Base-by-base conservation (phyloP, 2,329 filamentous ascomycete genomes). In the Aspergillus flavus region DNA sequence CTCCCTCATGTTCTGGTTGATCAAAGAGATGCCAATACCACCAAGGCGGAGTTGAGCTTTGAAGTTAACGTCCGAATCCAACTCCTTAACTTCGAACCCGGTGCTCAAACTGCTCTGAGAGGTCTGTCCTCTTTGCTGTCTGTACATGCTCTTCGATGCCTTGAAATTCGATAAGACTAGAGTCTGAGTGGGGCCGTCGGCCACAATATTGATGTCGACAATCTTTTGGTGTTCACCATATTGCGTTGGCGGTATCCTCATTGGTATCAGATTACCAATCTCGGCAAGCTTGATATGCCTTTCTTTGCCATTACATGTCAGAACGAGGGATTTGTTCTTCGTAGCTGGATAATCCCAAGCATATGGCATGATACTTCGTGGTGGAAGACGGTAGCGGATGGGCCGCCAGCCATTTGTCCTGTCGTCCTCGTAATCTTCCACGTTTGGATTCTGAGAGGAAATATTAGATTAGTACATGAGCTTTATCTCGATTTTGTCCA, bases 291-390 rank as follows among this genome's bases (percentile, higher is more conserved):
- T 97, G 75, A 99, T 91, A 73, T 97, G 93, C 34, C 95, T 86
- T 75, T 97, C 93, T 73, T 90, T 92, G 65, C 89, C 89, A 72
- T 90, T 88, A 9, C 90, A 90, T 59, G 84, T 89, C 73, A 99
- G 88, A 57, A 98, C 88, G 45, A 99, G 87, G 75, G 97, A 95
- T 72, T 95, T 96, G 80, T 92, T 91, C 80, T 96, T 97, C n/a
- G 93, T 94, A 1, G 95, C 94, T 1, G 95, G 96, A 79, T 97
- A 99, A 75, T 99, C 96, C 95, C 95, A 99, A 1, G 95, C 94
- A 73, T 99, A 99, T 0, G 96, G 95, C 95, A 99, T 99, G 78
- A 99, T 97, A 78, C 94, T 98, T 64, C 95, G 86, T 14, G 94
- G 89, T 2, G 96, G 96, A 34, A 99, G 83, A 36, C 94, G 90